These are phyloP conservation scores for Chrysoporthe austroafricana DNA, from an alignment of 2,329 filamentous ascomycete species.

Conservation along the genomic window DNA sequence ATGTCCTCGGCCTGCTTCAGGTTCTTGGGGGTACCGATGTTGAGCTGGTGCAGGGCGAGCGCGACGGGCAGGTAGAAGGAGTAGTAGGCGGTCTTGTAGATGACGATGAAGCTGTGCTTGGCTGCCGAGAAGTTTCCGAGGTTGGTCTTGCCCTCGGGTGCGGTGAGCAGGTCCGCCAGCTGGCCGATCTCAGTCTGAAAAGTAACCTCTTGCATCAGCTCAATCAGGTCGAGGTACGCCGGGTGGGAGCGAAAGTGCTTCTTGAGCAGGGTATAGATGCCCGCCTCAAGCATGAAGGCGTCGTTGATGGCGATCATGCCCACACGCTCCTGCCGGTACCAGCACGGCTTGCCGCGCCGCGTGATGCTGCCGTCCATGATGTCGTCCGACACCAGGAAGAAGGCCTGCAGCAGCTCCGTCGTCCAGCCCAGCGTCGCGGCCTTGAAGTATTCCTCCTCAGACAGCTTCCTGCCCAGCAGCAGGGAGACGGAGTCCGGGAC, in stretches of 20 bases:
- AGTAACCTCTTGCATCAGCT: conserved; percentile 94
- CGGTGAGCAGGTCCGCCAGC: conserved; percentile 91
- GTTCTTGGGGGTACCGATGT: conserved; percentile 84
- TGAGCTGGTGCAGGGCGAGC: conserved; percentile 82
- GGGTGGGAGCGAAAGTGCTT: conserved; percentile 90
- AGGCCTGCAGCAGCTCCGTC: conserved; percentile 96
- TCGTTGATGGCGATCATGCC: conserved; percentile 99
- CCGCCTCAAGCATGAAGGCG: conserved; percentile 89
- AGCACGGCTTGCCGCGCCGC: conserved; percentile 91
- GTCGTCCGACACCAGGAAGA: conserved; percentile 98
- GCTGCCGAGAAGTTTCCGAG: conserved; percentile 93
- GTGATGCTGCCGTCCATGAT: conserved; percentile 98
- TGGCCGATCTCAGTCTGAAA: conserved; percentile 96
- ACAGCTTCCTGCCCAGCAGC: conserved; percentile 72
- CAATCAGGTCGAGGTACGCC: conserved; percentile 86
- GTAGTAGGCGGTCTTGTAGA: conserved; percentile 99
- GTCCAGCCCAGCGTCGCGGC: conserved; percentile 92
- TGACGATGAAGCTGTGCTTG: conserved; percentile 97
- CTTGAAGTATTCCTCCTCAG: conserved; percentile 83
- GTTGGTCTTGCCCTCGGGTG: conserved; percentile 90
- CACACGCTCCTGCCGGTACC: conserved; percentile 88
- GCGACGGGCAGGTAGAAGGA: conserved; percentile 98
- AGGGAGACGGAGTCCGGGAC: conserved; percentile 89
- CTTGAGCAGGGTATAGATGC: conserved; percentile 90
- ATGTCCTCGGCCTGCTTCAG: conserved; percentile 88